Base-by-base conservation (phyloP, 176 grass and related monocot genomes). In the Avena insularis region DNA sequence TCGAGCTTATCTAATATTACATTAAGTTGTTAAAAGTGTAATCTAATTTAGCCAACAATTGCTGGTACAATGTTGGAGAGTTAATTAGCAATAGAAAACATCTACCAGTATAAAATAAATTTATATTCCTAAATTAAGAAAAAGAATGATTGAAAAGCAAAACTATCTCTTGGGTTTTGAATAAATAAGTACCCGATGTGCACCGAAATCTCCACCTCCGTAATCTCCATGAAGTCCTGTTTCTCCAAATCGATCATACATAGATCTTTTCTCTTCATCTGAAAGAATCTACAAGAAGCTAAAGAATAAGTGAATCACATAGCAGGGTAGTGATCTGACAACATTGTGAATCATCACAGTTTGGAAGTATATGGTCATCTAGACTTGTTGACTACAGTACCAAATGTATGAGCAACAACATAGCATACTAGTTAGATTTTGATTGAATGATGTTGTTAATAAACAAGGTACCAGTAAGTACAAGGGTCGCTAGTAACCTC, bases 171-270 rank as follows among this genome's bases (percentile, higher is more conserved):
- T 79, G 12, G 55, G 8, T 53, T 73, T 25, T 61, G 3, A 63
- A 83, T 51, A 76, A 85, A 63, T 69, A 74, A 49, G 21, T 94
- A 98, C 96, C 88, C 82, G 90, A 82, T 91, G 40, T 70, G 86
- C 45, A 74, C 79, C 79, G 88, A 88, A 85, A 87, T 86, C 78
- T 78, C 69, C 85, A 67, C 67, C 63, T 77, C 83, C 74, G 77
- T 85, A 87, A 81, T 87, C 85, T 66, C 83, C 86, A 64, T 55
- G 71, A 23, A 90, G 55, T 36, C 93, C 93, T 65, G 75, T 82
- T 88, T 93, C 93, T 83, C 93, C 96, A 88, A 90, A 92, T 38
- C 46, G 88, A 83, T 98, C 93, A 90, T 95, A 98, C 38, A 94
- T 45, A 50, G 93, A 91, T 94, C 93, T 94, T 90, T 95, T 98